phyloP scores from a whole-genome alignment of 257 asterid genomes.

The Datura wrightii region DNA sequence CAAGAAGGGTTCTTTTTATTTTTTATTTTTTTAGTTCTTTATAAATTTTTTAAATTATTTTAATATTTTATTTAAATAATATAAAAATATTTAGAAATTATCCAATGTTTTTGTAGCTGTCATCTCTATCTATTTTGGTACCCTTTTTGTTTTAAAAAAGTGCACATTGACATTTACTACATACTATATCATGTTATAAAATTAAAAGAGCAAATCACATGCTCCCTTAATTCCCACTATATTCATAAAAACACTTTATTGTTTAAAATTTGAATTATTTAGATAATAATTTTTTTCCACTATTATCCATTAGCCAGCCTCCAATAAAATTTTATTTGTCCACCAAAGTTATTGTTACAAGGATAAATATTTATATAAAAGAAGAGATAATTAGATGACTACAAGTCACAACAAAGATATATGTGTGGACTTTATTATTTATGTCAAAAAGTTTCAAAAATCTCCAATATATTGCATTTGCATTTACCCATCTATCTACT shows the following conservation, averaged over 20 bases:
- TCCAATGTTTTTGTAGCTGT: neutral
- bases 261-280: neutral
- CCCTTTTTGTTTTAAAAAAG: neutral
- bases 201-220: constrained; percentile 9
- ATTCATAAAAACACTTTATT: neutral
- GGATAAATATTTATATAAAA: neutral
- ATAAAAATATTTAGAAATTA: neutral
- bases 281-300: neutral
- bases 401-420: constrained; percentile 5
- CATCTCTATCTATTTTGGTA: neutral
- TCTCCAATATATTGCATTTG: neutral
- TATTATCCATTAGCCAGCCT: constrained; percentile 28
- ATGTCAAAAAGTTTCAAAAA: neutral
- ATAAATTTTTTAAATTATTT: too few species aligned
- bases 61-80: too few species aligned
- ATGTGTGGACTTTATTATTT: neutral
- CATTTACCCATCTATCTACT: neutral
- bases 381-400: neutral
- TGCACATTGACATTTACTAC: neutral
- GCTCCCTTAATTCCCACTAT: neutral
- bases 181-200: neutral
- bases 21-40: too few species aligned
- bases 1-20: neutral
- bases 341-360: neutral
- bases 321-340: neutral